Evolutionary conservation across 345 rosid genomes (phyloP), one percentile per base, ranked within the genome.

Genomic region (Hibiscus mutabilis): DNA sequence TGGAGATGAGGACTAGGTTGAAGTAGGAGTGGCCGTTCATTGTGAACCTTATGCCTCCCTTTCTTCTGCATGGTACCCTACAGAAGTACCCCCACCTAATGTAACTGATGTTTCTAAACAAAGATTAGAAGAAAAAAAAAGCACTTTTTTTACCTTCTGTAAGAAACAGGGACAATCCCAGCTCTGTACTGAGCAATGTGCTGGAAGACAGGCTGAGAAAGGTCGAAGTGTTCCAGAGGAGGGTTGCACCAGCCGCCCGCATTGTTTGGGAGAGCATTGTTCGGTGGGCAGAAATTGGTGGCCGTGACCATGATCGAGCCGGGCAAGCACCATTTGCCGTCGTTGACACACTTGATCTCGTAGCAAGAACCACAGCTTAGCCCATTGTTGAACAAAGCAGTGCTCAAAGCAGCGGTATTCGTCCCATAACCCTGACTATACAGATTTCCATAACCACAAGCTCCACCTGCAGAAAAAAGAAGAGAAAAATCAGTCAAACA

Each of bases 211-310:
- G 92, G 92, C 75, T 89, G 96, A 60, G 96, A 85, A 65, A 89
- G 92, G 72, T 89, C 96, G 65, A 89, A 89, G 73, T 89, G 96
- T 2, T 87, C 87, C 57, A 70, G 89, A 18, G 96, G 96, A 75
- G 96, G 96, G 81, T 89, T 89, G 84, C 96, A 89, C 96, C 96
- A 89, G 24, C 96, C 96, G 3, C 96, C 96, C 2, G 81, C 85
- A 79, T 87, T 81, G 78, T 89, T 89, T 0, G 96, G 92, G 27
- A 89, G 84, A 29, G 88, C 96, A 66, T 79, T 84, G 87, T 89
- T 89, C 1, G 96, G 96, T 0, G 96, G 96, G 76, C 96, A 89
- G 73, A 89, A 89, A 80, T 89, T 89, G 79, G 96, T 89, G 16
- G 96, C 96, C 1, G 96, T 89, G 79, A 89, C 85, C 14, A 81